Evolutionary conservation across 495 filamentous ascomycete species (phyloP).

Genomic region (Penicillium macrosclerotiorum): DNA sequence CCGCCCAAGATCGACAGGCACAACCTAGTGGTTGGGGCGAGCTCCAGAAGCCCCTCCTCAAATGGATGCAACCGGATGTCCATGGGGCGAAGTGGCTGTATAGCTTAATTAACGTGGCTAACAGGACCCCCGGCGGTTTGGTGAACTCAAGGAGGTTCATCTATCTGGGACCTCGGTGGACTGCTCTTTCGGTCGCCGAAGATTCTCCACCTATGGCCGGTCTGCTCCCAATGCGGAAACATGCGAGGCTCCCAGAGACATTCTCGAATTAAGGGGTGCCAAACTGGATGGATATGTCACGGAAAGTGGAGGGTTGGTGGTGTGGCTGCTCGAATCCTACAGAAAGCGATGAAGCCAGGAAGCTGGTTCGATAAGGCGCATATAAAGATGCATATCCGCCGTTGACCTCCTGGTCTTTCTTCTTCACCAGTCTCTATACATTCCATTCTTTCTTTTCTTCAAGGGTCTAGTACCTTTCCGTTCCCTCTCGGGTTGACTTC

Average conservation of each 20-base stretch:
- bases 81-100: conserved; percentile 1
- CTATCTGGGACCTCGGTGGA: conserved; percentile 32
- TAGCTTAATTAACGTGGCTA: conserved; percentile 20
- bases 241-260: conserved; percentile 14
- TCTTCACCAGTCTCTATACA: conserved; percentile 31
- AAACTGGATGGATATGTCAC: conserved; percentile 22
- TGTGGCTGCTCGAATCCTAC: conserved; percentile 10
- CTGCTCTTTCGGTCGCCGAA: conserved; percentile 17
- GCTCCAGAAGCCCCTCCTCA: conserved; percentile 2
- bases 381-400: conserved; percentile 22
- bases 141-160: conserved; percentile 27
- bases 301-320: conserved; percentile 6
- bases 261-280: conserved; percentile 21
- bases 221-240: conserved; percentile 7
- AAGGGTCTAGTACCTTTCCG: conserved; percentile 33
- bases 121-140: conserved; percentile 14
- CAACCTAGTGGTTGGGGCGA: conserved; percentile 13
- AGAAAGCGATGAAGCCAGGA: conserved; percentile 14
- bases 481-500: conserved; percentile 40
- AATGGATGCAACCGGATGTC: conserved; percentile 1
- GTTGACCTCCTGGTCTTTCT: conserved; percentile 10
- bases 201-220: conserved; percentile 32
- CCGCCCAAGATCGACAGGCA: conserved; percentile 27
- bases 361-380: conserved; percentile 2
- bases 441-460: conserved; percentile 34